phyloP scores from a whole-genome alignment of 2,329 filamentous ascomycete species.

The Plenodomus lindquistii region DNA sequence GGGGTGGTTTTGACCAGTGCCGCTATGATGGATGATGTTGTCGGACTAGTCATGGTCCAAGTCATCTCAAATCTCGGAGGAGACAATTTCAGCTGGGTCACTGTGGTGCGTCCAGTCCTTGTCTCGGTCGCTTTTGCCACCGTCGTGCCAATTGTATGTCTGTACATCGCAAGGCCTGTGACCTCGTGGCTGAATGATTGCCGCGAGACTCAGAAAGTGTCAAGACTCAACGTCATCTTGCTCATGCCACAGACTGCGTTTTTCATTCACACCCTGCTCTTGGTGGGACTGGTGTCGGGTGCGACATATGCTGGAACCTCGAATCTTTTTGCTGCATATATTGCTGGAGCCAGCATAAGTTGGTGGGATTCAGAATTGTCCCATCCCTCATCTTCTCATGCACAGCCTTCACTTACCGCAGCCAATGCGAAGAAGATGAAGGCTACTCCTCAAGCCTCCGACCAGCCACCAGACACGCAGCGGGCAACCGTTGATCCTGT shows the following conservation, averaged over 20 bases:
- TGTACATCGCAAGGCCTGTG: slow-evolving; percentile 50
- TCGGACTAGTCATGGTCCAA: slow-evolving; percentile 76
- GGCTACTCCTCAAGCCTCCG: background rate
- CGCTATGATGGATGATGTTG: slow-evolving; percentile 81
- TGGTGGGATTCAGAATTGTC: slow-evolving; percentile 60
- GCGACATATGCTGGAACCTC: slow-evolving; percentile 66
- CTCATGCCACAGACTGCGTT: slow-evolving; percentile 45
- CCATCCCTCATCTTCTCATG: slow-evolving; percentile 15
- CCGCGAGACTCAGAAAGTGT: slow-evolving; percentile 25
- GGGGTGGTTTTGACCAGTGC: slow-evolving; percentile 70
- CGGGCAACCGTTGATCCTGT: no score
- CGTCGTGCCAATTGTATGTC: slow-evolving; percentile 53
- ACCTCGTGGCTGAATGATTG: slow-evolving; percentile 43
- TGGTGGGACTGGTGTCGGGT: slow-evolving; percentile 56
- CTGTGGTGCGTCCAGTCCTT: slow-evolving; percentile 56
- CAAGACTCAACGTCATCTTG: slow-evolving; percentile 30
- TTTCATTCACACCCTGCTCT: slow-evolving; percentile 52
- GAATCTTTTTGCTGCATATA: slow-evolving; percentile 64
- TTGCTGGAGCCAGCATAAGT: slow-evolving; percentile 59
- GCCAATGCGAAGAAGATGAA: background rate
- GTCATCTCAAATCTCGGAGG: slow-evolving; percentile 69
- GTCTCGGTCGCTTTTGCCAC: slow-evolving; percentile 59
- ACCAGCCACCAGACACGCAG: background rate
- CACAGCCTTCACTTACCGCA: background rate
- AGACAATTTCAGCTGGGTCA: slow-evolving; percentile 43